A percentile compares a stretch with the other conserved stretches of the same genome.
phyloP scores from a whole-genome alignment of 2,329 filamentous ascomycete genomes.

The Ascochyta clinopodiicola region DNA sequence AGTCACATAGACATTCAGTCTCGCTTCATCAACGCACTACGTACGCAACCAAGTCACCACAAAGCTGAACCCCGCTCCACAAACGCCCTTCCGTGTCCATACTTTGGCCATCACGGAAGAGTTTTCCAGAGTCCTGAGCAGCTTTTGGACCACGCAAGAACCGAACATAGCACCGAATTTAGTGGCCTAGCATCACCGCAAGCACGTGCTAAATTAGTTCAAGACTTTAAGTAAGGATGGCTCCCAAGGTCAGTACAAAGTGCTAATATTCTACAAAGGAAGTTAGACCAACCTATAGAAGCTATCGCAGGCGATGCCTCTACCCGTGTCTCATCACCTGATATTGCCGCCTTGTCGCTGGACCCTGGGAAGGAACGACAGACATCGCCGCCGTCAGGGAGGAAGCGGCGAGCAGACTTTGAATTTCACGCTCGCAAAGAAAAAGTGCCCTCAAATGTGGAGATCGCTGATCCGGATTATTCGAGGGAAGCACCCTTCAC shows the following conservation, averaged over 20 bases:
- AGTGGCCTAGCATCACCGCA: conserved; percentile 23
- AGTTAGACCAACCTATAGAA: conserved; percentile 31
- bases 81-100: conserved; percentile 39
- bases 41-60: conserved; percentile 28
- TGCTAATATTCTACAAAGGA: conserved; percentile 23
- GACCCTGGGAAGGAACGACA: conserved; percentile 28
- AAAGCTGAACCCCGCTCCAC: conserved; percentile 28
- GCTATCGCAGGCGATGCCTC: conserved; percentile 37
- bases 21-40: conserved; percentile 34
- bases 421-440: conserved; percentile 34
- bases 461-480: conserved; percentile 36
- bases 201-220: conserved; percentile 32
- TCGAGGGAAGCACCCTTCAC: conserved; percentile 30
- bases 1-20: conserved; percentile 32
- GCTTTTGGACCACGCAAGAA: conserved; percentile 34
- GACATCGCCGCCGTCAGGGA: conserved; percentile 33
- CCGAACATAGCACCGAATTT: conserved; percentile 36
- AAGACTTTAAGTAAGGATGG: conserved; percentile 25
- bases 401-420: conserved; percentile 39
- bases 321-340: conserved; percentile 24
- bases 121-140: conserved; percentile 39
- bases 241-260: neutral
- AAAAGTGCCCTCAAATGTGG: conserved; percentile 31
- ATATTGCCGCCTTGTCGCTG: conserved; percentile 39
- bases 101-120: conserved; percentile 31